Conservation (phyloP, 179 eudicot genomes). For the Nepenthes alata region DNA sequence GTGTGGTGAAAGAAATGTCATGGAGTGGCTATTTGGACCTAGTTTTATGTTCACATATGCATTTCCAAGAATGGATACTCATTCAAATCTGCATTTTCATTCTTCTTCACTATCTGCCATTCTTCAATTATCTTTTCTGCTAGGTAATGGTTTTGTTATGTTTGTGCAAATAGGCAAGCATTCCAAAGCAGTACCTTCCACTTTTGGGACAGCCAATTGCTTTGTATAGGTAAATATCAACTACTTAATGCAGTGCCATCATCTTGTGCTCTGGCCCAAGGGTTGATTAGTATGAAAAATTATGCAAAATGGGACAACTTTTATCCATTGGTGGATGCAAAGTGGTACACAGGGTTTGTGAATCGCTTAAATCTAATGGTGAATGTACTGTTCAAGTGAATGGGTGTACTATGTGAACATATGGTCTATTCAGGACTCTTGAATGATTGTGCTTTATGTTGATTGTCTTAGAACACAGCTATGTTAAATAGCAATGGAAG, state of each 20-base stretch:
- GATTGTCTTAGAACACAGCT: too few relatives aligned
- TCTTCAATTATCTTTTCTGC: slow-evolving; percentile 6
- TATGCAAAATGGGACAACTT: background rate
- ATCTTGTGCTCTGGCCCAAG: background rate
- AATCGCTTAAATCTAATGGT: too few relatives aligned
- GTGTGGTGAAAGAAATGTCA: background rate
- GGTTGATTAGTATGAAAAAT: background rate
- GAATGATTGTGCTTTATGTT: too few relatives aligned
- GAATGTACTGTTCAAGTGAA: too few relatives aligned
- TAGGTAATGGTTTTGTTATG: slow-evolving; percentile 21
- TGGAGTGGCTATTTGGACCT: background rate
- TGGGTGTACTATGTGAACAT: too few relatives aligned
- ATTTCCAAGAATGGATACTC: background rate
- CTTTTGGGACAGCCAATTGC: slow-evolving; percentile 92
- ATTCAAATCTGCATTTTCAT: background rate
- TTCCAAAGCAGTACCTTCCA: slow-evolving; percentile 99
- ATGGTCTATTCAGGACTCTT: too few relatives aligned
- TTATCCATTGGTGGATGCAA: too few relatives aligned
- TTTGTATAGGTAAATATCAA: slow-evolving; percentile 61
- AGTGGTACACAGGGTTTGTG: too few relatives aligned
- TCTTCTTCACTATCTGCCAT: background rate
- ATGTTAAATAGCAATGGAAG: too few relatives aligned
- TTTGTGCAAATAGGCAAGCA: slow-evolving; percentile 70
- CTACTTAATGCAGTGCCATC: slow-evolving; percentile 5
- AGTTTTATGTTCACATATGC: background rate